Base-by-base conservation (phyloP, 768 basidiomycete species). In the Suillus americanus region DNA sequence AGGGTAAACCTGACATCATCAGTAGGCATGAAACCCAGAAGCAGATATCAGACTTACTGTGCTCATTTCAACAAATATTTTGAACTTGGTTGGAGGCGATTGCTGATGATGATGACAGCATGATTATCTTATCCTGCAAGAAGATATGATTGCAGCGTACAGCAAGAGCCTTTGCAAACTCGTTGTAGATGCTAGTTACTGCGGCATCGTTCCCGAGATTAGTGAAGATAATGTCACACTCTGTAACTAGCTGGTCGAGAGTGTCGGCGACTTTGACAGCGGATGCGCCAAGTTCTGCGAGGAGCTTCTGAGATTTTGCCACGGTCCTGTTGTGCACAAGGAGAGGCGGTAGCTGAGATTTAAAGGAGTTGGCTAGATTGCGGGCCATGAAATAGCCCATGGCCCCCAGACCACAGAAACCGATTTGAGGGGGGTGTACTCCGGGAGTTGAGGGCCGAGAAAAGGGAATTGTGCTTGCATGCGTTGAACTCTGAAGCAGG, bases 51-150 rank as follows among this genome's bases (percentile, higher is more conserved):
- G 23, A 77, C 87, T 62, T 62, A 92, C 91, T 3, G 94, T 96
- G 77, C 88, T 89, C 14, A 89, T 93, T 69, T 96, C 94, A 38
- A 94, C 89, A 67, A 95, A 94, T 56, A 93, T 90, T 73, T 89
- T 94, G 68, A 80, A 75, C 72, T 78, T 81, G 9, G 80, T 72
- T 2, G 83, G 80, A 38, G 82, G 80, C n/a, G 70, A 68, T 68
- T 71, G 71, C 79, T 86, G 65, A 70, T 41, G 67, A 70, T 41
- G 67, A 65, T 18, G 50, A 57, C 62, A 71, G 66, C 40, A 23
- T 60, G 25, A 13, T 28, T 18, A 37, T 23, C 12, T 43, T 55
- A 61, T 57, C 38, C 60, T 18, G n/a, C 28, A 48, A 16, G 37
- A 57, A 48, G 35, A 30, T 51, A 38, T 28, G 41, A 46, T 45